phyloP scores from a whole-genome alignment of 257 asterid genomes.

The Sherardia arvensis region DNA sequence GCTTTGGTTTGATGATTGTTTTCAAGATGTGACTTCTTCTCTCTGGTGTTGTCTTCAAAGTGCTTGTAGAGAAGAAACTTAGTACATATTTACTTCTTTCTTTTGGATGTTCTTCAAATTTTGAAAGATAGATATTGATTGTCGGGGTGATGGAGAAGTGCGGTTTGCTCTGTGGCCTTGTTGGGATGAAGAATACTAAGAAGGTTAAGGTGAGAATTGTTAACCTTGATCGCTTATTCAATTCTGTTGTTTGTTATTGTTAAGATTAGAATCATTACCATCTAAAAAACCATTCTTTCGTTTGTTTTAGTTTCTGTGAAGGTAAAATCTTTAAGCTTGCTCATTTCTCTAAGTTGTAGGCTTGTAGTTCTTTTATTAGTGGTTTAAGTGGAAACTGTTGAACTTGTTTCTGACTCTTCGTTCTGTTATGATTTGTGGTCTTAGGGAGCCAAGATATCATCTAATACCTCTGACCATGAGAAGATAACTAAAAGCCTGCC shows the following conservation, averaged over 20 bases:
- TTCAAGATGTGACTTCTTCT: conserved; percentile 23
- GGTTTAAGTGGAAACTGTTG: conserved; percentile 28
- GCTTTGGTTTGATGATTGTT: conserved; percentile 9
- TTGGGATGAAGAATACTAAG: conserved; percentile 25
- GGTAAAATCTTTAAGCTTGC: not conserved
- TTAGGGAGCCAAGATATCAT: conserved; percentile 28
- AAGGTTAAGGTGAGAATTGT: conserved; percentile 34
- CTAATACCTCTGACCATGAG: conserved; percentile 9
- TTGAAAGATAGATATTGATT: conserved; percentile 6
- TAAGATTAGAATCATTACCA: too few relatives aligned
- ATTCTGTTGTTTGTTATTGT: not conserved
- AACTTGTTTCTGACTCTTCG: not conserved
- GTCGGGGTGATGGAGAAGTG: conserved; percentile 30
- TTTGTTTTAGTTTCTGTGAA: not conserved
- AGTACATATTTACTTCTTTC: not conserved
- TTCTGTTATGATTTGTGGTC: conserved; percentile 2
- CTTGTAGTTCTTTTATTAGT: not conserved
- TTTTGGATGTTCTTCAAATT: conserved; percentile 8
- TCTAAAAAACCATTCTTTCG: not conserved
- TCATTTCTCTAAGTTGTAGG: not conserved
- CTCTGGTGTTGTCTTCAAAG: conserved; percentile 7
- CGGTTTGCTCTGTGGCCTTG: conserved; percentile 36
- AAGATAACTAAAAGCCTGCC: conserved; percentile 21
- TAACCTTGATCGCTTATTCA: not conserved
- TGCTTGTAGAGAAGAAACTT: not conserved